These are phyloP conservation scores for Colletotrichum higginsianum DNA, from an alignment of 2,329 filamentous ascomycete species.

Conservation along the genomic window DNA sequence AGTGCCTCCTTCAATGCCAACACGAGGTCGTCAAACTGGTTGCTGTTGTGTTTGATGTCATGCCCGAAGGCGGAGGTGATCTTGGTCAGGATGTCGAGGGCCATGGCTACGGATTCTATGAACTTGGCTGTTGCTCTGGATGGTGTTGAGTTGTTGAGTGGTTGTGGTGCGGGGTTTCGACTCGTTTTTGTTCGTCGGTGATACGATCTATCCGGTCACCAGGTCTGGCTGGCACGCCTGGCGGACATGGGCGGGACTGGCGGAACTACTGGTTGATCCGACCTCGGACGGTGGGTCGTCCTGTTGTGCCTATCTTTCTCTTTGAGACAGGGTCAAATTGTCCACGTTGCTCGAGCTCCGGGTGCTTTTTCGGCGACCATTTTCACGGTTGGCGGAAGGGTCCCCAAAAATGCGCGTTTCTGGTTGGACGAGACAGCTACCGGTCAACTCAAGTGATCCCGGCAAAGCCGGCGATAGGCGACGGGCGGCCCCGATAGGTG, in stretches of 20 bases:
- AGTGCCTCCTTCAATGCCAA: conserved; percentile 80
- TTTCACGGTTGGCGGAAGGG: conserved; percentile 25
- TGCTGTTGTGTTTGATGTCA: conserved; percentile 44
- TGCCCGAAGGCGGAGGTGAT: conserved; percentile 43
- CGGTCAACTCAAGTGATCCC: conserved; percentile 23
- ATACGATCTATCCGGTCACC: conserved; percentile 31
- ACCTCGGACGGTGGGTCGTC: conserved; percentile 40
- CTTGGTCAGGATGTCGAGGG: conserved; percentile 52
- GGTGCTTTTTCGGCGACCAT: conserved; percentile 25
- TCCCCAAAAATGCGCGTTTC: conserved; percentile 16
- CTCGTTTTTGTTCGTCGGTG: conserved; percentile 25
- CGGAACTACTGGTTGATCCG: conserved; percentile 43
- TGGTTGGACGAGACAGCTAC: conserved; percentile 36
- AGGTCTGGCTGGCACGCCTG: conserved; percentile 27
- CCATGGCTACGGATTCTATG: conserved; percentile 49
- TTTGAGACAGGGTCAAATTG: conserved; percentile 31
- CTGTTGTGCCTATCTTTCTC: conserved; percentile 15
- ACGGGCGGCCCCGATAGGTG: conserved; percentile 15
- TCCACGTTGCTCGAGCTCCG: conserved; percentile 24
- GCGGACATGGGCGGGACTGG: conserved; percentile 34
- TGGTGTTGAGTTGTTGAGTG: conserved; percentile 18
- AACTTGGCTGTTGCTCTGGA: conserved; percentile 28
- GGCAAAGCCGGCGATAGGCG: conserved; percentile 43
- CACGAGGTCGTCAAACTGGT: conserved; percentile 79
- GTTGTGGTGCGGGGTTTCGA: conserved; percentile 37